Conservation (phyloP, 352 stramenopile genomes). For the Phytopythium ostracodes region DNA sequence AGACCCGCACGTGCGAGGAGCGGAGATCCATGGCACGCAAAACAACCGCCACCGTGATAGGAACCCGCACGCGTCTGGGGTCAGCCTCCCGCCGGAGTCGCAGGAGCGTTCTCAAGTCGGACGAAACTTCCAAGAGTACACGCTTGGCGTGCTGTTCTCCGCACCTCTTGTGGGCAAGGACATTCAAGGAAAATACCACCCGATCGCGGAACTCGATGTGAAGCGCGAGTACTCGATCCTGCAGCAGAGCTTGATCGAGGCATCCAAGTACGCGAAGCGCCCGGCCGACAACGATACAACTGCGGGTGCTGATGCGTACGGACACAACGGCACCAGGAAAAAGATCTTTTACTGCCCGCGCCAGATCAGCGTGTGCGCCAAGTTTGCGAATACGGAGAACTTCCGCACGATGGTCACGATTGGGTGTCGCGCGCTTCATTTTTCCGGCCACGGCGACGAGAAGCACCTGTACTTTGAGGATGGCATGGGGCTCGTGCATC, state of each 20-base stretch:
- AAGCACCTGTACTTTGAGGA: constrained; percentile 95
- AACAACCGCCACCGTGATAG: background rate
- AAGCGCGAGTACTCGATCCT: constrained; percentile 78
- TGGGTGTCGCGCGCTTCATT: constrained; percentile 91
- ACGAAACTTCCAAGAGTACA: constrained; percentile 70
- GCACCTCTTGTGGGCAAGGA: constrained; percentile 91
- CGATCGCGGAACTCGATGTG: constrained; percentile 87
- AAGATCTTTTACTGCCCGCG: constrained; percentile 57
- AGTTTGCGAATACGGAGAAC: constrained; percentile 92
- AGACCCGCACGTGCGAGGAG: constrained; percentile 58
- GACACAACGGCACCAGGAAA: constrained; percentile 10
- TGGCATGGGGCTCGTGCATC: constrained; percentile 74
- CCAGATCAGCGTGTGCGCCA: constrained; percentile 91
- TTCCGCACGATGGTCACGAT: constrained; percentile 91
- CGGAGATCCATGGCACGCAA: constrained; percentile 17
- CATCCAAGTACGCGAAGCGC: constrained; percentile 57
- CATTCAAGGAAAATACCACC: constrained; percentile 83
- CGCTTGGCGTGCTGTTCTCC: constrained; percentile 93
- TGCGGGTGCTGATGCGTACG: constrained; percentile 3
- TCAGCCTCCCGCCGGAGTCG: constrained; percentile 23
- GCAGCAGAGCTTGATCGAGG: constrained; percentile 73
- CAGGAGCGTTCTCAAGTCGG: constrained; percentile 52
- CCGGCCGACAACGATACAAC: constrained; percentile 9
- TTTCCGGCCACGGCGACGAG: constrained; percentile 93
- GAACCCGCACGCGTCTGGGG: constrained; percentile 4